These are phyloP conservation scores for Tubosaeta sp. DNA, from an alignment of 768 basidiomycete species.

Conservation along the genomic window DNA sequence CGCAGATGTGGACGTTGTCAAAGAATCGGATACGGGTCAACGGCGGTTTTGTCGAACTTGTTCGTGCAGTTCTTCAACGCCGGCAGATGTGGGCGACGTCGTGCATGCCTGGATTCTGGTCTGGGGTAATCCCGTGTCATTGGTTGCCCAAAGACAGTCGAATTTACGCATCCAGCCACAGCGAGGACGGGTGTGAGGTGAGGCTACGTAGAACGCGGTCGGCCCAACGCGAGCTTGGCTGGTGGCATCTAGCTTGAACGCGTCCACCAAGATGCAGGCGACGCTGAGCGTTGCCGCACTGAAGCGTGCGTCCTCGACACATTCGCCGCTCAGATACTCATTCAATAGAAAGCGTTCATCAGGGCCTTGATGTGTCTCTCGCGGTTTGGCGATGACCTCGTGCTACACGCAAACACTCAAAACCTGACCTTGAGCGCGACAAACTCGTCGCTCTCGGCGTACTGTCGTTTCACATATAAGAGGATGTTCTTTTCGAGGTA, in stretches of 20 bases:
- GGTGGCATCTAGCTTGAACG: slow-evolving; percentile 8
- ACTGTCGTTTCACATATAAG: slow-evolving; percentile 70
- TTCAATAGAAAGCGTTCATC: slow-evolving; percentile 54
- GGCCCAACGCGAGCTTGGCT: slow-evolving; percentile 87
- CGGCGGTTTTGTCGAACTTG: slow-evolving; percentile 82
- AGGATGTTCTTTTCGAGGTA: slow-evolving; percentile 71
- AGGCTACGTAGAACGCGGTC: slow-evolving; percentile 94
- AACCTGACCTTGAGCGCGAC: slow-evolving; percentile 64
- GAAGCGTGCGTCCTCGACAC: slow-evolving; percentile 35
- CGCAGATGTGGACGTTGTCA: slow-evolving; percentile 75
- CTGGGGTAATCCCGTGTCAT: slow-evolving; percentile 96
- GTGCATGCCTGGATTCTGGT: slow-evolving; percentile 64
- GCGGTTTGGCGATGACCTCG: slow-evolving; percentile 78
- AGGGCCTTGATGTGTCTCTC: slow-evolving; percentile 73
- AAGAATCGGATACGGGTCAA: slow-evolving; percentile 82
- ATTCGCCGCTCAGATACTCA: slow-evolving; percentile 17
- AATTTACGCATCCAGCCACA: slow-evolving; percentile 73
- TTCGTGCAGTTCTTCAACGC: slow-evolving; percentile 84
- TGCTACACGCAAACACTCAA: slow-evolving; percentile 60
- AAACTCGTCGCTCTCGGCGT: slow-evolving; percentile 79
- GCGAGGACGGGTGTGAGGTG: slow-evolving; percentile 39
- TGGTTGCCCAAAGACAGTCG: slow-evolving; percentile 90
- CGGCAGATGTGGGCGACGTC: background rate
- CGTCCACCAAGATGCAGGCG: slow-evolving; percentile 52
- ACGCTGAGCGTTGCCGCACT: slow-evolving; percentile 56